phyloP scores from a whole-genome alignment of 805 yeast species.

The Starmerella kuoi region DNA sequence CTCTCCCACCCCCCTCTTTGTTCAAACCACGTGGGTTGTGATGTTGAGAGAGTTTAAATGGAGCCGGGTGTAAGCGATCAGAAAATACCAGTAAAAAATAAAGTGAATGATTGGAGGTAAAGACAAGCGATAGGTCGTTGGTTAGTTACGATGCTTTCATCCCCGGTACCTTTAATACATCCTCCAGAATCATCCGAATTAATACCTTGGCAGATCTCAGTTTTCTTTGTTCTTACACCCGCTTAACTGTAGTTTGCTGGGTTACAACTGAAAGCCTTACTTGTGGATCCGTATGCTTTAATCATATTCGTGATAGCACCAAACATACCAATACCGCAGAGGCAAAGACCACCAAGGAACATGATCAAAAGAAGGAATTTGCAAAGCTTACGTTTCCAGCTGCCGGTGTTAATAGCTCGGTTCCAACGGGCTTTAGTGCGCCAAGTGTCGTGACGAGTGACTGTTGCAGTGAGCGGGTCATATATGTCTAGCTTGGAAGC shows the following conservation, averaged over 20 bases:
- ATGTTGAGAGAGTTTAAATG: no score
- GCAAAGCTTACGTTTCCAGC: slow-evolving; percentile 19
- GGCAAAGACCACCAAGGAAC: slow-evolving; percentile 27
- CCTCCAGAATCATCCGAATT: no score
- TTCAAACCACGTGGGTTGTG: no score
- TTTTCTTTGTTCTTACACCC: no score
- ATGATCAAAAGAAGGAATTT: slow-evolving; percentile 19
- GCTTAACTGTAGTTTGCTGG: slow-evolving; percentile 10
- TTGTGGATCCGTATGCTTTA: slow-evolving; percentile 5
- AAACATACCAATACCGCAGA: slow-evolving; percentile 27
- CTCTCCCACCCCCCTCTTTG: no score
- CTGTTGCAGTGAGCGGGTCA: slow-evolving; percentile 14
- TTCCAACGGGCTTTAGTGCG: slow-evolving; percentile 29
- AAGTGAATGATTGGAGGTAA: no score
- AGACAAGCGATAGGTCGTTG: no score
- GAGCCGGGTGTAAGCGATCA: no score
- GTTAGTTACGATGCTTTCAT: no score
- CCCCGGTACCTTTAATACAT: no score
- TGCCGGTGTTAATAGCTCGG: slow-evolving; percentile 25
- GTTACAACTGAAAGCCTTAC: slow-evolving; percentile 4
- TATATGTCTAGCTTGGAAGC: slow-evolving; percentile 12
- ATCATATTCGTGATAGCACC: slow-evolving; percentile 22
- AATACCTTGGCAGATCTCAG: no score
- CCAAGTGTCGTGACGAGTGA: slow-evolving; percentile 25
- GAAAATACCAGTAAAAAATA: no score